phyloP scores from a whole-genome alignment of 108 stramenopile genomes.

The Pseudonitzschia pungens region DNA sequence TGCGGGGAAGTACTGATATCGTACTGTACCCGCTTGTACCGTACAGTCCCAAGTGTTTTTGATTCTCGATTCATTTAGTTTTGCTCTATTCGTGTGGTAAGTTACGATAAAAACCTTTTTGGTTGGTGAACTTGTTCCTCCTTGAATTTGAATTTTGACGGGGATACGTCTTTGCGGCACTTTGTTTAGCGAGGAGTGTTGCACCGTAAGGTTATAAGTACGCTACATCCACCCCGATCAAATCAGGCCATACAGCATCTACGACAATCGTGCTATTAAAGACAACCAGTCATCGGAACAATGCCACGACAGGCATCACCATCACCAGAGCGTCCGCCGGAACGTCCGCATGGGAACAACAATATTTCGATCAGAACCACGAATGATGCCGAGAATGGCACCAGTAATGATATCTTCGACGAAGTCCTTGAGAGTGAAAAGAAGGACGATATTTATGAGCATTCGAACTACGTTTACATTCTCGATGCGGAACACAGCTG shows the following conservation, averaged over 20 bases:
- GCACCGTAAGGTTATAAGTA: too few species aligned
- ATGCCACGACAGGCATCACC: slow-evolving; percentile 24
- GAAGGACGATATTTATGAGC: slow-evolving; percentile 13
- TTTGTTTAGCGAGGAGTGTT: too few species aligned
- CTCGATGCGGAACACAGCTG: slow-evolving; percentile 63
- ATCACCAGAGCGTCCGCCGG: slow-evolving; percentile 15
- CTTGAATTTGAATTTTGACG: neutral
- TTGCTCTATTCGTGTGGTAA: too few species aligned
- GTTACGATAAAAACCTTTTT: too few species aligned
- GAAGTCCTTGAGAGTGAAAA: neutral
- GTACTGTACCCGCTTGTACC: too few species aligned
- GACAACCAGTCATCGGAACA: neutral
- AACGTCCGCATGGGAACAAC: neutral
- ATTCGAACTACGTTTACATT: slow-evolving; percentile 64
- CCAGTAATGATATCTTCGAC: neutral
- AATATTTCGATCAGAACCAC: neutral
- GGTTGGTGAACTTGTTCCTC: too few species aligned
- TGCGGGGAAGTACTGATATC: too few species aligned
- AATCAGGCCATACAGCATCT: too few species aligned
- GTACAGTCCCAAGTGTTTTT: too few species aligned
- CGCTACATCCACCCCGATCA: too few species aligned
- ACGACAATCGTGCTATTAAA: neutral
- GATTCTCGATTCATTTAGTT: too few species aligned
- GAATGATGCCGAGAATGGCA: neutral
- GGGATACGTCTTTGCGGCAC: neutral